Percentiles rank a stretch among this genome's conserved stretches.
Conservation (phyloP, 169 alveolate genomes). For the Perkinsus chesapeaki region DNA sequence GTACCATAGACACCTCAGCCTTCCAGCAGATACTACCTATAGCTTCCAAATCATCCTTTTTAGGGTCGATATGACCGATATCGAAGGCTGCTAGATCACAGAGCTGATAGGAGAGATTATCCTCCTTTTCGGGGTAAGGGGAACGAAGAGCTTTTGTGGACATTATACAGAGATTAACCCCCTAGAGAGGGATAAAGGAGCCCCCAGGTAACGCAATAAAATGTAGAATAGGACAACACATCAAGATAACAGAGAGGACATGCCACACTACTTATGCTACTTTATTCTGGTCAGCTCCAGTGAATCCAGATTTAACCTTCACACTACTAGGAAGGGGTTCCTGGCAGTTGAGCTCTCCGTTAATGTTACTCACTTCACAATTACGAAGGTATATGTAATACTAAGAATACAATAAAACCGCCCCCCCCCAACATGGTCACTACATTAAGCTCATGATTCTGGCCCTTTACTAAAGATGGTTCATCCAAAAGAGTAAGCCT, state of each 20-base stretch:
- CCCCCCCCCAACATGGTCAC: neutral
- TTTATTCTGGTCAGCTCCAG: neutral
- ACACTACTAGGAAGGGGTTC: neutral
- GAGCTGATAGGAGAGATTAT: neutral
- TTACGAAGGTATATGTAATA: neutral
- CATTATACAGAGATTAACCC: neutral
- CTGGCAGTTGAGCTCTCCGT: neutral
- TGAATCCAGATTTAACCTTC: neutral
- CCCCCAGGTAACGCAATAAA: neutral
- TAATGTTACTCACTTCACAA: neutral
- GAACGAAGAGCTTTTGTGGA: neutral
- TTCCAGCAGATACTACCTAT: neutral
- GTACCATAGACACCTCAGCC: neutral
- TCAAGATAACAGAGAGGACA: neutral
- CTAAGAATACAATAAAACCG: neutral
- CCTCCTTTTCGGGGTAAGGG: neutral
- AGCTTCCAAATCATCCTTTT: neutral
- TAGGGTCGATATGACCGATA: neutral
- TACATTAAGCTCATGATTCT: neutral
- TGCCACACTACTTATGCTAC: too few species aligned
- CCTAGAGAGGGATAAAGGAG: neutral
- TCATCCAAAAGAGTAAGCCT: neutral
- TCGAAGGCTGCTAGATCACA: neutral
- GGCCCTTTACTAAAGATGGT: neutral
- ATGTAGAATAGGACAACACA: neutral